Percentiles rank a stretch among this genome's conserved stretches.
Conservation (phyloP, 2,329 filamentous ascomycete genomes). For the Talaromyces verruculosus region DNA sequence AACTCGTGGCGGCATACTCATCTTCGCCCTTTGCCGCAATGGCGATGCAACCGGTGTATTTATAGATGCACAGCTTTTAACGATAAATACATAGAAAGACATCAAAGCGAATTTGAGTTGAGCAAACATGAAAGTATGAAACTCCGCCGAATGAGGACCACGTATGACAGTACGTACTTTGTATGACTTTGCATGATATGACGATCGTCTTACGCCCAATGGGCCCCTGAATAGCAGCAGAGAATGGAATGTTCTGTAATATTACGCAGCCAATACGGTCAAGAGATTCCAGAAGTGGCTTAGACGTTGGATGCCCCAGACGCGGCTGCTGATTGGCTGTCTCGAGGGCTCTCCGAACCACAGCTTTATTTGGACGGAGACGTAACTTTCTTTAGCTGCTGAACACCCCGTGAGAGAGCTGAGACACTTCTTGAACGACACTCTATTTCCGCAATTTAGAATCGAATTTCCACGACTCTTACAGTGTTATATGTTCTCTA, state of each 20-base stretch:
- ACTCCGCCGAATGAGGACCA: not conserved
- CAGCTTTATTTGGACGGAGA: constrained; percentile 12
- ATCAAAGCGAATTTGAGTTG: not conserved
- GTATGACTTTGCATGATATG: not conserved
- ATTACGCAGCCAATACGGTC: constrained; percentile 4
- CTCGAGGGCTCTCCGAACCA: not conserved
- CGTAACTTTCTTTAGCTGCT: constrained; percentile 7
- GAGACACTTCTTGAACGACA: constrained; percentile 11
- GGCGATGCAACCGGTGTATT: not conserved
- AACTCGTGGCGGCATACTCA: constrained; percentile 1
- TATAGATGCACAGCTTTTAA: not conserved
- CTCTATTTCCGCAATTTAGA: not conserved
- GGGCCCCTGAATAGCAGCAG: not conserved
- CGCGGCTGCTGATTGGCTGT: constrained; percentile 8
- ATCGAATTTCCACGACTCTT: too few species aligned
- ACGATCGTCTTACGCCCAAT: not conserved
- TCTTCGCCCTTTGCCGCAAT: not conserved
- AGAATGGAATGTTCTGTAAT: not conserved
- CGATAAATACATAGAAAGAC: not conserved
- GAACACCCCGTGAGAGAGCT: constrained; percentile 4
- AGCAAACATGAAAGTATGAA: not conserved
- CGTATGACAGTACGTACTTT: not conserved
- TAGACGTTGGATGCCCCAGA: constrained; percentile 12
- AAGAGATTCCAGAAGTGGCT: constrained; percentile 9
- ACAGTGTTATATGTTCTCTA: not conserved